phyloP scores from a whole-genome alignment of 2,329 filamentous ascomycete species.

The Fusarium albosuccineum region DNA sequence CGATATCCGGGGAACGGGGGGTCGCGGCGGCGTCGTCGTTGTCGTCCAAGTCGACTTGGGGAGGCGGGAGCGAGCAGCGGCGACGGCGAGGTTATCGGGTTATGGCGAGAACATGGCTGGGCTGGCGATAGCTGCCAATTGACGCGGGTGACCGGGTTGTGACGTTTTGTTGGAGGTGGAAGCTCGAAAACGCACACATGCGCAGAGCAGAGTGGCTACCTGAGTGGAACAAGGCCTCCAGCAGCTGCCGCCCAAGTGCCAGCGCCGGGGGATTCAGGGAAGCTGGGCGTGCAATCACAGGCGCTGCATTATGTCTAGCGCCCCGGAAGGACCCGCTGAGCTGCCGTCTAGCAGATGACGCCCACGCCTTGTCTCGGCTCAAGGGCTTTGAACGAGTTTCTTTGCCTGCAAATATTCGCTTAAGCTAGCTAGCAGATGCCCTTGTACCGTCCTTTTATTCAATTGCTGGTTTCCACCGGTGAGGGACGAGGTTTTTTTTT shows the following conservation, averaged over 20 bases:
- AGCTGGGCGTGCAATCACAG: conserved; percentile 45
- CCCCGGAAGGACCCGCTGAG: conserved; percentile 45
- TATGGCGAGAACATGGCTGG: conserved; percentile 43
- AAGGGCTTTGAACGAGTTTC: conserved; percentile 31
- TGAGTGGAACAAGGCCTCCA: conserved; percentile 27
- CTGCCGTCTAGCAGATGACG: conserved; percentile 24
- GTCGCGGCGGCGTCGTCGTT: conserved; percentile 13
- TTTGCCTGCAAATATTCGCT: conserved; percentile 25
- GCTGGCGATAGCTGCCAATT: conserved; percentile 31
- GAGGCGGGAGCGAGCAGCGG: conserved; percentile 12
- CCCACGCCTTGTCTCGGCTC: conserved; percentile 48
- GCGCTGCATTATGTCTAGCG: conserved; percentile 47
- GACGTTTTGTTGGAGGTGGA: conserved; percentile 35
- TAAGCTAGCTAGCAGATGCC: neutral
- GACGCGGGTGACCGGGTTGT: conserved; percentile 34
- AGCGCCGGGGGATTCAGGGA: conserved; percentile 33
- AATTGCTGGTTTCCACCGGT: conserved; percentile 9
- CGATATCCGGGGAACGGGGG: conserved; percentile 9
- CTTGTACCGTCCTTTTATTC: conserved; percentile 5
- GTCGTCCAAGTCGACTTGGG: conserved; percentile 9
- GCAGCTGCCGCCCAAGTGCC: conserved; percentile 16
- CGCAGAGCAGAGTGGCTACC: conserved; percentile 12
- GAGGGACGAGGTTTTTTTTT: neutral
- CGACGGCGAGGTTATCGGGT: conserved; percentile 20
- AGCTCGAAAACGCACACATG: neutral